These are phyloP conservation scores for Podospora pseudocomata DNA, from an alignment of 495 filamentous ascomycete species.

Conservation along the genomic window DNA sequence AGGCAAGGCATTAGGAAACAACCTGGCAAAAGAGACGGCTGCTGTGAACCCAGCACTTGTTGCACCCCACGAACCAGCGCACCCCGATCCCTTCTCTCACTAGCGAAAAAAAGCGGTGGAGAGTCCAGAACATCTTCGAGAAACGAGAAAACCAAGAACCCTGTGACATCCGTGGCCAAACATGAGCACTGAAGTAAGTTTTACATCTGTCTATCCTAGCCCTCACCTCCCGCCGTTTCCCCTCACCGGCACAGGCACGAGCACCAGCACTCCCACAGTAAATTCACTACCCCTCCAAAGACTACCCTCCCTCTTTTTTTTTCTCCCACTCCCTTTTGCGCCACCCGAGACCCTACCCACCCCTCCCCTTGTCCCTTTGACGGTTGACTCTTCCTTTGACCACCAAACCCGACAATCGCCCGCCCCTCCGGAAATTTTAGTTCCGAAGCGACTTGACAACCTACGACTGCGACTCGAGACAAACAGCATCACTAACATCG, in stretches of 20 bases:
- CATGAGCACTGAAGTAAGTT: conserved; percentile 38
- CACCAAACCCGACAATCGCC: neutral
- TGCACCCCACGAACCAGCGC: neutral
- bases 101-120: conserved; percentile 21
- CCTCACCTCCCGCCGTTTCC: conserved; percentile 3
- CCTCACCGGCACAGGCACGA: conserved; percentile 13
- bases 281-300: conserved; percentile 26
- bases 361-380: conserved; percentile 1
- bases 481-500: conserved; percentile 29
- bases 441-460: neutral
- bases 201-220: conserved; percentile 10
- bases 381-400: neutral
- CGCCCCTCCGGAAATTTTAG: neutral
- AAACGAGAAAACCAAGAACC: conserved; percentile 6
- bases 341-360: conserved; percentile 1
- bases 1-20: neutral
- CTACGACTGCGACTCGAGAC: neutral
- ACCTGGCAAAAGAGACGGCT: neutral
- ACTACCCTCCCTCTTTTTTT: conserved; percentile 5
- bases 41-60: conserved; percentile 5
- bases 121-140: conserved; percentile 11
- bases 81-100: neutral
- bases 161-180: conserved; percentile 22
- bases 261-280: conserved; percentile 13
- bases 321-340: neutral